phyloP scores from a whole-genome alignment of 2,329 filamentous ascomycete genomes.

The Fusarium sp. region DNA sequence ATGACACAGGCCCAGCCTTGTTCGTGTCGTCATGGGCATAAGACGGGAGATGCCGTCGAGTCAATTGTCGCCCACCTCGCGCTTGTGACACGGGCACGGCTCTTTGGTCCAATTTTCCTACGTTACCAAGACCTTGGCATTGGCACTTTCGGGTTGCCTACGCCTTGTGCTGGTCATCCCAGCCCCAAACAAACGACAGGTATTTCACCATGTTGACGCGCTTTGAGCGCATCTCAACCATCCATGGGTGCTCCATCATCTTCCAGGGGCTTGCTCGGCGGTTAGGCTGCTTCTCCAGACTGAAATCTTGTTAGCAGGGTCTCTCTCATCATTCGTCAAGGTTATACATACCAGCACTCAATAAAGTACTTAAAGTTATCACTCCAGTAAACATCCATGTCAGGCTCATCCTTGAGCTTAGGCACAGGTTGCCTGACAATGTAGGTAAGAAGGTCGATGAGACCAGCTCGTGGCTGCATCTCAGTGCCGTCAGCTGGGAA shows the following conservation, averaged over 20 bases:
- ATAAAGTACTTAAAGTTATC: slow-evolving; percentile 99
- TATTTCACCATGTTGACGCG: slow-evolving; percentile 98
- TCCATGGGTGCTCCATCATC: slow-evolving; percentile 99
- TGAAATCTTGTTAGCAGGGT: slow-evolving; percentile 55
- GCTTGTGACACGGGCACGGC: slow-evolving; percentile 20
- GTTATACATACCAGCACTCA: slow-evolving; percentile 88
- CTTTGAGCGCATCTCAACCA: slow-evolving; percentile 95
- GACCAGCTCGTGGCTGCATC: slow-evolving; percentile 90
- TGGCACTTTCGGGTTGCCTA: slow-evolving; percentile 29
- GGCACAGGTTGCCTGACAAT: slow-evolving; percentile 97
- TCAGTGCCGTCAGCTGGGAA: slow-evolving; percentile 97
- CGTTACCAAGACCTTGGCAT: slow-evolving; percentile 23
- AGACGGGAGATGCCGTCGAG: slow-evolving; percentile 8
- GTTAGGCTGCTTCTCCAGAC: slow-evolving; percentile 91
- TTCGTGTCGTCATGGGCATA: slow-evolving; percentile 27
- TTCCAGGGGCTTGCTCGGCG: slow-evolving; percentile 95
- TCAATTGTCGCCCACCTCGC: slow-evolving; percentile 9
- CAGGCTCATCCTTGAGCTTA: slow-evolving; percentile 93
- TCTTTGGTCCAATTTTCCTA: slow-evolving; percentile 19
- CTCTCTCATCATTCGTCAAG: neutral
- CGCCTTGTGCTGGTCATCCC: slow-evolving; percentile 67
- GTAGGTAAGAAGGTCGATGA: slow-evolving; percentile 96
- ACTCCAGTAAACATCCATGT: slow-evolving; percentile 91
- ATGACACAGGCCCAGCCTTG: slow-evolving; percentile 38
- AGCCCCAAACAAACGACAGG: slow-evolving; percentile 95